Base-by-base conservation (phyloP, 163 green algal genomes). In the Prototheca wickerhamii region DNA sequence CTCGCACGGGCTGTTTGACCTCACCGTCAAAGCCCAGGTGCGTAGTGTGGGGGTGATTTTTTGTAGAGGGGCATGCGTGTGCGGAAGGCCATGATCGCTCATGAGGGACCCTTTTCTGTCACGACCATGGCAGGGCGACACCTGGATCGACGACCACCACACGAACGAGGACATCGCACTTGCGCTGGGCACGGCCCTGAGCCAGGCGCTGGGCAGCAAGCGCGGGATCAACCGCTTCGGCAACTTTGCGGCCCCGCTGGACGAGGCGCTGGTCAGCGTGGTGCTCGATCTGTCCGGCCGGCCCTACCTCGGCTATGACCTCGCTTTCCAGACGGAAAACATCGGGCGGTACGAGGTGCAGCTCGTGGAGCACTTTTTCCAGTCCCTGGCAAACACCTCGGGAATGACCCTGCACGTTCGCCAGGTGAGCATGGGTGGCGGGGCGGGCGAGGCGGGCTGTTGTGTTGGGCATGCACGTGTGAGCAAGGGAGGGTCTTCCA, bases 91-190 rank as follows among this genome's bases (percentile, higher is more conserved):
- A 30, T 55, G 46, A 55, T 31, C 5, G 5, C 5, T 25, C 46
- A 55, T 28, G n/a, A 55, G 5, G 46, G 5, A 55, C 17, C 20
- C 17, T 10, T 8, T 26, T 31, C 23, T 17, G n/a, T 17, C 46
- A 30, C 21, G 20, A 26, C 20, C 15, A 28, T 10, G 15, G 20
- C 46, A 72, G 44, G 94, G 94, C 10, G 94, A 99, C 76, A 92
- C 84, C 4, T 95, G 87, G 85, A 98, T 99, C 61, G 94, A 99
- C 70, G 94, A 99, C 75, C 94, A 99, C 77, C 94, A 99, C 89
- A 98, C 94, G 32, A 91, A 92, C 55, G 94, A 99, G 71, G 94
- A 99, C 73, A 91, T 98, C 33, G 89, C 85, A 1, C 72, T 96
- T 21, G 87, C 90, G 0, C 67, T 96, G 18, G 91, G 87, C 8